Conservation (phyloP, 305 asterid species). For the Fraxinus velutina region DNA sequence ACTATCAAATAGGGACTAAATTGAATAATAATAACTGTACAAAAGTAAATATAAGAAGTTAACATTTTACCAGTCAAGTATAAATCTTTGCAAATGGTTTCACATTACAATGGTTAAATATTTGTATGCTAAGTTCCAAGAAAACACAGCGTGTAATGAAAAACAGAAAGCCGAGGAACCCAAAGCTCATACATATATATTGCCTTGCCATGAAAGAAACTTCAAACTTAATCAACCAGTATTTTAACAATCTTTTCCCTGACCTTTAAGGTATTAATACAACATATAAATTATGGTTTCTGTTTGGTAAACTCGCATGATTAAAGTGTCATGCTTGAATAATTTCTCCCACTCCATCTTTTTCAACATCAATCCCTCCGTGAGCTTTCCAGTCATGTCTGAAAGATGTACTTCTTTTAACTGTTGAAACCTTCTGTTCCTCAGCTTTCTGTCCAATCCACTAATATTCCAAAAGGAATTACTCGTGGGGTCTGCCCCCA, state of each 20-base stretch:
- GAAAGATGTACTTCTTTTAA: constrained; percentile 21
- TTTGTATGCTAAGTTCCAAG: background rate
- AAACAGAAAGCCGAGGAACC: constrained; percentile 17
- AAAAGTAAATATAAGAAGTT: background rate
- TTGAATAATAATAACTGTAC: no score
- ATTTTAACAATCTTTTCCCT: background rate
- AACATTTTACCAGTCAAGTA: background rate
- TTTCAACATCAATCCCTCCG: constrained; percentile 15
- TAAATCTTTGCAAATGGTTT: background rate
- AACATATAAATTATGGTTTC: background rate
- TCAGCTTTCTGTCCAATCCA: constrained; percentile 47
- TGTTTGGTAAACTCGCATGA: background rate
- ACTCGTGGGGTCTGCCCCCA: constrained; percentile 24
- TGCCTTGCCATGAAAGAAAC: background rate
- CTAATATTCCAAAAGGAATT: constrained; percentile 30
- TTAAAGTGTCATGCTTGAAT: background rate
- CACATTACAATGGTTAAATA: background rate
- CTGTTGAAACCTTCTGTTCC: constrained; percentile 29
- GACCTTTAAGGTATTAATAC: background rate
- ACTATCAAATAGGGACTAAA: no score
- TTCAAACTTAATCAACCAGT: background rate
- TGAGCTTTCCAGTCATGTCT: constrained; percentile 29
- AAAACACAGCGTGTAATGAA: background rate
- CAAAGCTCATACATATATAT: background rate
- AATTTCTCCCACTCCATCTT: constrained; percentile 20